Base-by-base conservation (phyloP, 805 yeast genomes). In the Barnettozyma californica region DNA sequence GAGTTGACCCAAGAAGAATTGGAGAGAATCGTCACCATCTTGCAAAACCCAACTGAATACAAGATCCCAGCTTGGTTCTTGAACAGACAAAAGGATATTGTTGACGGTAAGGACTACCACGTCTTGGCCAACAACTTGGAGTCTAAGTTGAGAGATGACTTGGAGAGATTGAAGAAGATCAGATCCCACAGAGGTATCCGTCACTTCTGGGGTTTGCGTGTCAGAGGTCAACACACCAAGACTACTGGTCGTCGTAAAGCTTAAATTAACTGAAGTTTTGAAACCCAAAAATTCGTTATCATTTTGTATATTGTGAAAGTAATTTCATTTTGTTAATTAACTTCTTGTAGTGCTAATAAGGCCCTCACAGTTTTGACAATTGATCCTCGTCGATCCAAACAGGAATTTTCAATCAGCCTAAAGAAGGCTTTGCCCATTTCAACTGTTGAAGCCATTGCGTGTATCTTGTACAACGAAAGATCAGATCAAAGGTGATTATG, bases 211-310 rank as follows among this genome's bases (percentile, higher is more conserved):
- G 97, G 97, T 76, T 82, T 94, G 76, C 94, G 94, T 83, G 99
- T 95, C 77, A 90, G 99, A 85, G 99, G 99, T 81, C 99, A 94
- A 84, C 99, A 94, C 83, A 94, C 99, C 85, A 94, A 94, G 87
- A 92, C 99, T 75, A 94, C 99, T 69, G 95, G 97, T 76, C 90
- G 99, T 83, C 91, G 96, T 70, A 47, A 44, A 40, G 45, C 41
- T 27, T 47, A 47, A 42, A 44, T 39, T 47, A 34, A 38, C 33
- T 43, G 19, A 43, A 41, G 31, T 18, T 34, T 40, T 40, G 35
- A 41, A 45, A 41, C 37, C 37, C 20, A 34, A 25, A 42, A 34
- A 34, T 31, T 40, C 25, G 27, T 45, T 45, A 31, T 37, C 36
- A 40, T 40, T 40, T 27, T 40, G 43, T 40, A 40, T 40, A 40